A percentile compares a stretch with the other conserved stretches of the same genome.
phyloP scores from a whole-genome alignment of 2,329 filamentous ascomycete species.

The Colletotrichum costaricense region DNA sequence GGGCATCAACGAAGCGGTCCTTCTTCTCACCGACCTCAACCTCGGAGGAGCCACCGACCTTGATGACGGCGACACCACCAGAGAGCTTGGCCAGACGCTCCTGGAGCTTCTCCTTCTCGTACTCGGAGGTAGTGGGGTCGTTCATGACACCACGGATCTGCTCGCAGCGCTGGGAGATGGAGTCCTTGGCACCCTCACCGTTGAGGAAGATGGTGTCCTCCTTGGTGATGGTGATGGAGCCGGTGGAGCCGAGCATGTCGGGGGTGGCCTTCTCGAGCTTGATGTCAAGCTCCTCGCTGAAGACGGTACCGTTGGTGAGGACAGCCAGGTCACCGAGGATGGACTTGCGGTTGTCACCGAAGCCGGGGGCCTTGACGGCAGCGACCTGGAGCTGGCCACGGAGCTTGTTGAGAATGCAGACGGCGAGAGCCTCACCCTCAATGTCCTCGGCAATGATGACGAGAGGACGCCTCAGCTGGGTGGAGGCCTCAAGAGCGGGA shows the following conservation, averaged over 20 bases:
- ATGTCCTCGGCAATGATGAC: conserved; percentile 99
- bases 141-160: conserved; percentile 98
- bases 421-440: conserved; percentile 96
- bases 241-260: conserved; percentile 96
- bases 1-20: conserved; percentile 97
- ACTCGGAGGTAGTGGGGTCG: conserved; percentile 94
- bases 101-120: conserved; percentile 99
- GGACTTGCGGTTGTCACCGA: conserved; percentile 99
- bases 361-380: conserved; percentile 98
- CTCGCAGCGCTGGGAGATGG: conserved; percentile 94
- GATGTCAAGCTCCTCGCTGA: conserved; percentile 97
- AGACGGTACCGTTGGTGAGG: conserved; percentile 96
- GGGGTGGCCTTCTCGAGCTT: conserved; percentile 98
- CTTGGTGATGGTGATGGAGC: conserved; percentile 99
- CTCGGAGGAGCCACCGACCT: conserved; percentile 96
- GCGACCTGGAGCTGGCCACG: conserved; percentile 98
- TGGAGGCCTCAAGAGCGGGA: conserved; percentile 95
- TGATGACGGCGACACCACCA: conserved; percentile 98
- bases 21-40: conserved; percentile 99
- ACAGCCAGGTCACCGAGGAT: conserved; percentile 97
- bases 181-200: conserved; percentile 94
- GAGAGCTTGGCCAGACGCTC: conserved; percentile 99
- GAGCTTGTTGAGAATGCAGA: conserved; percentile 99
- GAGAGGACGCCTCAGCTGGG: conserved; percentile 92
- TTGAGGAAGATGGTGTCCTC: conserved; percentile 99